Evolutionary conservation across 768 basidiomycete species (phyloP), one percentile per base, ranked within the genome.

Genomic region (Psilocybe subaeruginosa): DNA sequence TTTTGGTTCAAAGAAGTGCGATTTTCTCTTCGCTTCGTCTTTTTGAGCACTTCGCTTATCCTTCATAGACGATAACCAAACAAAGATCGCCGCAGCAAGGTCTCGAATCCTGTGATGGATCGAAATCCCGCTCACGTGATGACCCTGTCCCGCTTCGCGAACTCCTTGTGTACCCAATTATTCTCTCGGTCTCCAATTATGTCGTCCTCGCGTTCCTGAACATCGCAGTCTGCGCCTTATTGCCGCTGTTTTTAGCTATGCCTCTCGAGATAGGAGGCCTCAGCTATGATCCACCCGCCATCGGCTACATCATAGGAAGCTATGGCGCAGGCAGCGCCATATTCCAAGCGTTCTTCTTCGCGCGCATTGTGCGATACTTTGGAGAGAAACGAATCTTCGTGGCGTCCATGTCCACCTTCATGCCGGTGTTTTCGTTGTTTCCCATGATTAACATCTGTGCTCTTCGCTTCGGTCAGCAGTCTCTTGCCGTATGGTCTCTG

Each of bases 151-250:
- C 80, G 12, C 76, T 88, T 59, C 74, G 75, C 4, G 65, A 73
- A 33, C 70, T 82, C 30, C 66, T 80, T 43, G 73, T 80, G n/a
- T 84, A 82, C 17, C 85, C 79, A 14, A 86, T 93, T 5, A 67
- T 91, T 45, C 73, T 91, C 39, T 85, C 90, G 1, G 82, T 87
- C n/a, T 78, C 81, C 37, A 92, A 91, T 70, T 93, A 92, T 71
- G 85, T 83, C 16, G 69, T 78, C 9, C 80, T 93, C 29, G 85
- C 90, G 4, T 79, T 91, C 43, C 69, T 89, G 45, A 87, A 89
- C 59, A 88, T 91, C 48, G 71, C 72, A 7, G 65, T 78, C 45
- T 69, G 69, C 55, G 82, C 87, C 3, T 71, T 92, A 3, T 80
- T 89, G 8, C 91, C 92, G 1, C 73, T 91, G 8, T 91, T 91